Evolutionary conservation across 371 early-diverging fungal species (phyloP).

Genomic region (Mortierella sp.): DNA sequence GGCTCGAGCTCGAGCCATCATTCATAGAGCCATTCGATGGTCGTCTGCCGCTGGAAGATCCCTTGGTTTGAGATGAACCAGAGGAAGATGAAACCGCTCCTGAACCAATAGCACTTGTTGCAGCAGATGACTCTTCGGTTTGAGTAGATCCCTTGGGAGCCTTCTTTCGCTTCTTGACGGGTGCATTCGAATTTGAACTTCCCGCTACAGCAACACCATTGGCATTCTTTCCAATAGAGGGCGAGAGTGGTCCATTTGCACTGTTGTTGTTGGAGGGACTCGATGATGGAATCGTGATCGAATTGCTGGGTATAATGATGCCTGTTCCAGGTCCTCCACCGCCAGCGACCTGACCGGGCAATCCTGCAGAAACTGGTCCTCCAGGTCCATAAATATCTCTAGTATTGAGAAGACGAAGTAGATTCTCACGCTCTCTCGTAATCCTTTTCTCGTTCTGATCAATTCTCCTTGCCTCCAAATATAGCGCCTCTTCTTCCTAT

Average conservation of each 20-base stretch:
- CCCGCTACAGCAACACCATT: constrained; percentile 7
- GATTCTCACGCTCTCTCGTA: constrained; percentile 79
- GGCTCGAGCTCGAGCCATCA: constrained; percentile 3
- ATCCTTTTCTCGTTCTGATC: constrained; percentile 83
- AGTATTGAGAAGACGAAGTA: constrained; percentile 71
- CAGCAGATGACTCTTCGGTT: constrained; percentile 22
- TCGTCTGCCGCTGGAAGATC: constrained; percentile 35
- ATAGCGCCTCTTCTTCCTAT: constrained; percentile 84
- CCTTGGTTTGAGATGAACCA: constrained; percentile 30
- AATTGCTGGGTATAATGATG: constrained; percentile 60
- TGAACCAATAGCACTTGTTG: neutral
- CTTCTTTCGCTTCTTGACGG: constrained; percentile 46
- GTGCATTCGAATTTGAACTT: neutral
- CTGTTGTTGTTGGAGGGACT: constrained; percentile 24
- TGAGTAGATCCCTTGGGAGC: constrained; percentile 45
- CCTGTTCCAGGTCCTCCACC: constrained; percentile 55
- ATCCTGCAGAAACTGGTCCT: constrained; percentile 54
- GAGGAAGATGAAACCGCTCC: constrained; percentile 1
- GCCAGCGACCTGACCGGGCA: constrained; percentile 35
- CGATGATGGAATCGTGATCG: constrained; percentile 48
- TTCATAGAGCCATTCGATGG: constrained; percentile 30
- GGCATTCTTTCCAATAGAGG: constrained; percentile 22
- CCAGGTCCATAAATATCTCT: constrained; percentile 64
- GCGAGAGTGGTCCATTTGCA: constrained; percentile 33
- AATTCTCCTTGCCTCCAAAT: constrained; percentile 81